phyloP scores from a whole-genome alignment of 306 rosid genomes.

The Lathyrus tuberosus region DNA sequence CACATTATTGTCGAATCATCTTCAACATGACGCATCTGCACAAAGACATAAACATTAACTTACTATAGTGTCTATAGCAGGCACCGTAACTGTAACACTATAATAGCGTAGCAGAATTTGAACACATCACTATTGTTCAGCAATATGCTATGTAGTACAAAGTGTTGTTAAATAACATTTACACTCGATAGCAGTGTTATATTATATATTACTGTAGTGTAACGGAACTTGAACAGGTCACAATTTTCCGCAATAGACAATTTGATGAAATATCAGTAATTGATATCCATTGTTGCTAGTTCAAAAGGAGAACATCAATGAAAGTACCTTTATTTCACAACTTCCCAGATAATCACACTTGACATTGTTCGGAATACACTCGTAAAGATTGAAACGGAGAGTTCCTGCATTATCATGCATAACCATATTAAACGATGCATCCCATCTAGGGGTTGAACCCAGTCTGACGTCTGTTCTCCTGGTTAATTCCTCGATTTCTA shows the following conservation, averaged over 20 bases:
- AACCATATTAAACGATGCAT: constrained; percentile 91
- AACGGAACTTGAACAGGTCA: neutral
- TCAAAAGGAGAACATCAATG: constrained; percentile 25
- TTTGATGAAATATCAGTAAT: neutral
- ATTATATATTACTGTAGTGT: neutral
- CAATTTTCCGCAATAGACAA: neutral
- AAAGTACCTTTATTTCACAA: constrained; percentile 88
- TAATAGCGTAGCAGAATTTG: neutral
- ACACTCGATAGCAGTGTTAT: neutral
- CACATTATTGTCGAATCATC: constrained; percentile 92
- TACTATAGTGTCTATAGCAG: constrained; percentile 16
- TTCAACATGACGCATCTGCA: constrained; percentile 79
- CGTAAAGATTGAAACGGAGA: constrained; percentile 77
- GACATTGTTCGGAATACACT: constrained; percentile 63
- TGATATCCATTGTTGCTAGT: constrained; percentile 31
- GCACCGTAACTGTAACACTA: neutral
- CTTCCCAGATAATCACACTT: constrained; percentile 84
- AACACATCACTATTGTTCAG: neutral
- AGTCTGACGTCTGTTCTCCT: constrained; percentile 69
- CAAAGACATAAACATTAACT: constrained; percentile 37
- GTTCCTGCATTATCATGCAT: constrained; percentile 78
- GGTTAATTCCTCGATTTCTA: constrained; percentile 79
- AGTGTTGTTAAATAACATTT: neutral
- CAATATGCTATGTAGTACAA: neutral
- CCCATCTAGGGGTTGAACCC: constrained; percentile 87